These are phyloP conservation scores for Russula olivacea DNA, from an alignment of 768 basidiomycete species.

Conservation along the genomic window DNA sequence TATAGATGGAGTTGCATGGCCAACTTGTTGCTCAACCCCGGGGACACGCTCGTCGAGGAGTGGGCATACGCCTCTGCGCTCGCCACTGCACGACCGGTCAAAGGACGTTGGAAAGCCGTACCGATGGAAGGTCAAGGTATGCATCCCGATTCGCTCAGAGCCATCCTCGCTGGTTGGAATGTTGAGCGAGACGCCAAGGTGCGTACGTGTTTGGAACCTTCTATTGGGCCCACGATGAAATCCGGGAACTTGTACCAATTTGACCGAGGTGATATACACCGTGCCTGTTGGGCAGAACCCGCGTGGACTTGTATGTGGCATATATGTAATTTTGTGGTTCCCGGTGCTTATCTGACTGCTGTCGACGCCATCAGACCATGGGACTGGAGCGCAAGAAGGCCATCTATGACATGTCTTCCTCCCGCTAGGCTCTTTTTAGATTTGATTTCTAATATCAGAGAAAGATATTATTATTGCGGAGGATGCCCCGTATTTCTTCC, in stretches of 20 bases:
- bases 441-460: no score
- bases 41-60: no score
- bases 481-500: slow-evolving; percentile 79
- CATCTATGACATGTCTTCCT: slow-evolving; percentile 50
- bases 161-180: slow-evolving; percentile 63
- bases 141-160: slow-evolving; percentile 53
- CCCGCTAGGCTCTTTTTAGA: neutral
- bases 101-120: slow-evolving; percentile 41
- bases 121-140: slow-evolving; percentile 70
- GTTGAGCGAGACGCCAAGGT: slow-evolving; percentile 27
- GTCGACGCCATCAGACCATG: slow-evolving; percentile 41
- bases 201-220: no score
- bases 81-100: no score
- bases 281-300: slow-evolving; percentile 85
- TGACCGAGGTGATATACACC: slow-evolving; percentile 72
- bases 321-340: neutral
- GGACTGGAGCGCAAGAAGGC: slow-evolving; percentile 76
- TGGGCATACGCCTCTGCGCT: no score
- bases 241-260: neutral
- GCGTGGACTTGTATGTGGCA: slow-evolving; percentile 55
- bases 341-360: no score
- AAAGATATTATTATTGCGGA: slow-evolving; percentile 70
- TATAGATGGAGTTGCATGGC: no score
- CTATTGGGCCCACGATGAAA: neutral
- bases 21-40: no score